These are phyloP conservation scores for Xanthoparmelia taractica DNA, from an alignment of 495 filamentous ascomycete genomes.

Conservation along the genomic window DNA sequence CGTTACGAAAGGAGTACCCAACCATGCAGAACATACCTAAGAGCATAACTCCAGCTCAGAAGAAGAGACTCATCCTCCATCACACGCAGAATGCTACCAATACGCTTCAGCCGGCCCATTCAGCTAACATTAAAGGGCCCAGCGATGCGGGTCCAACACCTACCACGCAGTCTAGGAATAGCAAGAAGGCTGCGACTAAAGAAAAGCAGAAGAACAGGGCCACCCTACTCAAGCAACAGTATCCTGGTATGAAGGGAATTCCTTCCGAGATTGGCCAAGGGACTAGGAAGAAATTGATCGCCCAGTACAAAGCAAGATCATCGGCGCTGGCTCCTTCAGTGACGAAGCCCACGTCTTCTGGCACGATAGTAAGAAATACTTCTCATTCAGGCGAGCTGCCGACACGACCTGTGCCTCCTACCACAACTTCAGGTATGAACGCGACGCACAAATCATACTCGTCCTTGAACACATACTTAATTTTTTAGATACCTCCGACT, in stretches of 20 bases:
- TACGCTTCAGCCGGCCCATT: not conserved
- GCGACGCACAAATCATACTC: not conserved
- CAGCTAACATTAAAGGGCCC: not conserved
- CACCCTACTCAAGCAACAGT: conserved; percentile 1
- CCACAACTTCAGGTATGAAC: not conserved
- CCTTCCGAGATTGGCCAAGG: not conserved
- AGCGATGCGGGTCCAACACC: too few species aligned
- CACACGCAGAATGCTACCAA: not conserved
- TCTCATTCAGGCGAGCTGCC: not conserved
- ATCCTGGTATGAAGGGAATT: conserved; percentile 4
- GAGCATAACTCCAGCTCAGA: not conserved
- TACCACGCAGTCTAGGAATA: not conserved
- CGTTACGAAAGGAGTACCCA: not conserved
- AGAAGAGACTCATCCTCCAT: not conserved
- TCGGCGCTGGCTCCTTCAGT: not conserved
- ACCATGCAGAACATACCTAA: conserved; percentile 11
- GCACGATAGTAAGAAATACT: not conserved
- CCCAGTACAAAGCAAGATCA: not conserved
- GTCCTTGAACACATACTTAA: not conserved
- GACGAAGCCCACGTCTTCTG: not conserved
- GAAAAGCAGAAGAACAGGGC: conserved; percentile 5
- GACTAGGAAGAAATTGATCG: not conserved
- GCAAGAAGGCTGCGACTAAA: not conserved
- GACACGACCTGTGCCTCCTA: not conserved
- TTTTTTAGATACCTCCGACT: not conserved